Evolutionary conservation across 169 alveolate genomes (phyloP), one percentile per base, ranked within the genome.

Genomic region (Fabrea salina): DNA sequence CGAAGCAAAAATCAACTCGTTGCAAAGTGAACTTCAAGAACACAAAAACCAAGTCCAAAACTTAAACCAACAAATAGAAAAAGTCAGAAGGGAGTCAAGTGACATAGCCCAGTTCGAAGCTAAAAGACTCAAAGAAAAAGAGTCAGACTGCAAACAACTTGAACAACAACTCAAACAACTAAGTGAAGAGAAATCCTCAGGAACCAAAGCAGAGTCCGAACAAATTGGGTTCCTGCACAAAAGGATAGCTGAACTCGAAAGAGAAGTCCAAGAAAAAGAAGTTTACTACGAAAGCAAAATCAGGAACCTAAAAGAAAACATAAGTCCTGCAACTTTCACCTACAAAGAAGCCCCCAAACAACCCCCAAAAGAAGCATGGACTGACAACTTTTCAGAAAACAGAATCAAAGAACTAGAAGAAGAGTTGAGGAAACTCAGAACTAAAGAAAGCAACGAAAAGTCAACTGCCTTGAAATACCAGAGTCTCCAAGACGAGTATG

Each of bases 381-480:
- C 56, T 47, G 56, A 47, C 2, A n/a, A n/a, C 16, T 47, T 25
- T 47, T 25, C 74, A 37, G 13, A 27, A 11, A 72, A 72, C 33
- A 50, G 80, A 27, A 72, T 72, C 7, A 27, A 44, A 50, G 80
- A 50, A 50, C 80, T 72, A 6, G 80, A 72, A 33, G 64, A 35
- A n/a, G 41, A 51, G 16, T 41, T 22, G 2, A 27, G 22, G 44
- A 32, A 11, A 50, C 27, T 22, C 16, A 50, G 33, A 13, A 16
- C 2, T 8, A 72, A 72, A n/a, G 16, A 35, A 4, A 25, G 19
- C 5, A 27, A 11, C 13, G 70, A 72, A 1, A 22, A 72, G 8
- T 2, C 51, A 5, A 11, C 43, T 2, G 22, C 30, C 16, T 2
- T 37, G 27, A 72, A 72, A 72, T 16, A 35, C 30, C 16, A 22